Base-by-base conservation (phyloP, 129 eudicot species). In the Tagetes erecta region DNA sequence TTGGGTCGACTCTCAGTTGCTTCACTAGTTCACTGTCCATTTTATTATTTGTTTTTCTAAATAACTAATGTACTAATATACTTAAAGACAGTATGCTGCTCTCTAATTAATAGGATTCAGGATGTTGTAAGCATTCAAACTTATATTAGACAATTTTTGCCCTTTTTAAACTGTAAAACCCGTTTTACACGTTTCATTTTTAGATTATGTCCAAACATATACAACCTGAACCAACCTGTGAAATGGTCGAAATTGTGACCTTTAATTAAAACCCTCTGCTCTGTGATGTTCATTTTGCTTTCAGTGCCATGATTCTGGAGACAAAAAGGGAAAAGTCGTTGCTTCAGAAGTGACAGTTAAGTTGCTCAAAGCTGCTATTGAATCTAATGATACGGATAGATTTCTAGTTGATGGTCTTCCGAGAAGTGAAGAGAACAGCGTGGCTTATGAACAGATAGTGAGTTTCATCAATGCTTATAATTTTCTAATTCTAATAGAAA, bases 401-500 rank as follows among this genome's bases (percentile, higher is more conserved):
- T 89, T 87, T 75, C 79, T 92, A 9, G 86, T 92, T 46, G 98
- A 92, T 81, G 98, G 98, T 57, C 90, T 92, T 68, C 98, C 98
- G 81, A 86, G 98, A 79, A 86, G 80, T 27, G 96, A 92, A 81
- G 96, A 92, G 87, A 92, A 92, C 64, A 96, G 96, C 37, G 42
- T 87, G 64, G 80, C 89, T 13, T 92, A 86, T 81, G 98, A 92
- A 79, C 45, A 62, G 37, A 86, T 93, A 58, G 98, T 90, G 87
- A 90, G 98, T 86, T 74, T 67, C 74, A 78, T 57, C 38, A 30
- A 57, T 67, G 41, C 71, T 79, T 78, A 41, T 5, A 3, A 11
- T 37, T 35, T 63, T 59, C 64, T 46, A 64, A 49, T 27, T 49
- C 62, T 36, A 64, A 14, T 20, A 45, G 13, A 69, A 57, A 4